Base-by-base conservation (phyloP, 225 moss, liverwort and hornwort genomes). In the Straminergon stramineum region DNA sequence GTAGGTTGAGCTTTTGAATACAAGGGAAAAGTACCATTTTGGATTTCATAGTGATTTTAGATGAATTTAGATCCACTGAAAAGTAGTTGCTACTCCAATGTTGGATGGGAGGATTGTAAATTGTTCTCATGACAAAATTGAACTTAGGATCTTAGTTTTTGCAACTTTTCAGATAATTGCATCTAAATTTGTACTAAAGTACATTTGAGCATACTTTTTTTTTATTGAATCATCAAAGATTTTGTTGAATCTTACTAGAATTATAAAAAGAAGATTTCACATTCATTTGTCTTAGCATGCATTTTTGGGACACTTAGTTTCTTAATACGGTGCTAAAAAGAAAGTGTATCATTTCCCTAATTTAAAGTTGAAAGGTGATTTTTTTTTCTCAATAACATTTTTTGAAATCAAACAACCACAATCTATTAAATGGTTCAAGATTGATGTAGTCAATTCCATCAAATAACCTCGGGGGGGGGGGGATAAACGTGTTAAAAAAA, bases 311-410 rank as follows among this genome's bases (percentile, higher is more conserved):
- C n/a, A 69, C 2, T n/a, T n/a, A n/a, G n/a, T n/a, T n/a, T n/a
- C n/a, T n/a, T n/a, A n/a, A n/a, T n/a, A n/a, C n/a, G n/a, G 2
- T 65, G 10, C 8, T 66, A 3, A 66, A 67, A 37, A 37, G 37
- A 67, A 67, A 67, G 68, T 37, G 21, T 68, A 21, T 37, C 5
- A 37, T 37, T 37, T 68, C 11, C 6, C 2, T 37, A 1, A 3
- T 11, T 30, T 7, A 18, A 48, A 48, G 1, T 11, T 19, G 19
- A 0, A 31, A 18, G 11, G 1, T 7, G 1, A 28, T 45, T 73
- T 41, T 39, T 32, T 65, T 27, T 10, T 24, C 5, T 41, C 28
- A 73, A 43, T 10, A 28, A 73, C 3, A 17, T 11, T 53, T 4
- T 77, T 35, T 77, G 14, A 77, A 22, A 34, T 77, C 2, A 35